Conservation (phyloP, 2,329 filamentous ascomycete genomes). For the Zymoseptoria brevis region DNA sequence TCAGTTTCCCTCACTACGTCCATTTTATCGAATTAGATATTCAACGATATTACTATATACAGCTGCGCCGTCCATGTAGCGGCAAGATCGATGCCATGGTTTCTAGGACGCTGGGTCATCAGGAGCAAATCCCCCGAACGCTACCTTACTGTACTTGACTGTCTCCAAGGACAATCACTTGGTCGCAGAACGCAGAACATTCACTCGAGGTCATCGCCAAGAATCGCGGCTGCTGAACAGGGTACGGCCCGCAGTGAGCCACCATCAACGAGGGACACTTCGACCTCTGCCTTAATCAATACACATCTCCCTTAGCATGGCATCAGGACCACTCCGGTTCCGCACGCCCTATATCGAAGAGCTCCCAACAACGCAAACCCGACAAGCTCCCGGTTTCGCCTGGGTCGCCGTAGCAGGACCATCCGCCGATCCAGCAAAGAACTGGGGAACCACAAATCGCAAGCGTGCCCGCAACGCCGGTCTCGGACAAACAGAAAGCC, state of each 20-base stretch:
- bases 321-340: slow-evolving; percentile 22
- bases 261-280: not conserved
- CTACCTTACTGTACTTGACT: too few relatives aligned
- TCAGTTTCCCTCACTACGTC: too few relatives aligned
- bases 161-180: too few relatives aligned
- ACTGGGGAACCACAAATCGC: slow-evolving; percentile 39
- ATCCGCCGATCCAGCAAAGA: slow-evolving; percentile 46
- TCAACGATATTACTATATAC: too few relatives aligned
- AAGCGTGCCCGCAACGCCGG: slow-evolving; percentile 61
- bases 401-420: slow-evolving; percentile 72
- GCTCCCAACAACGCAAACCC: slow-evolving; percentile 56
- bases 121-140: too few relatives aligned
- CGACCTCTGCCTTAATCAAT: not conserved
- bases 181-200: too few relatives aligned
- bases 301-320: not conserved
- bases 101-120: too few relatives aligned
- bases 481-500: slow-evolving; percentile 27
- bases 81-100: too few relatives aligned
- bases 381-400: slow-evolving; percentile 79
- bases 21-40: too few relatives aligned
- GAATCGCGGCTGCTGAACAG: not conserved
- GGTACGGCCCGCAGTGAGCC: not conserved
- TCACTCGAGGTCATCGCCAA: not conserved
- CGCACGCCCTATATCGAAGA: slow-evolving; percentile 70
- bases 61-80: too few relatives aligned